A percentile compares a stretch with the other conserved stretches of the same genome.
phyloP scores from a whole-genome alignment of 164 flowering plant species.

The Aristolochia californica region DNA sequence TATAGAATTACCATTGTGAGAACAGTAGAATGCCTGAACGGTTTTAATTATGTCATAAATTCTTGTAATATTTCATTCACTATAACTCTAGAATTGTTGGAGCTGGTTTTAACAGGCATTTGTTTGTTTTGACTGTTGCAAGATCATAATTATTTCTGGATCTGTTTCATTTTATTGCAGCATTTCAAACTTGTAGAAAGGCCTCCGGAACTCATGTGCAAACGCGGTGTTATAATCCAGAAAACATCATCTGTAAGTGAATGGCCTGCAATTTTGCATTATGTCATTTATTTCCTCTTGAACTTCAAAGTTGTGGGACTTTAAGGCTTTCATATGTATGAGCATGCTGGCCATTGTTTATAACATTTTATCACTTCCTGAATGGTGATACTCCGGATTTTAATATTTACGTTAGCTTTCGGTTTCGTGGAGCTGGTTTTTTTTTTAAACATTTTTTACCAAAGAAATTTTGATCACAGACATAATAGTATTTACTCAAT shows the following conservation, averaged over 20 bases:
- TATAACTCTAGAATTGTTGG: neutral
- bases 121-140: neutral
- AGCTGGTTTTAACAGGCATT: neutral
- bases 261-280: neutral
- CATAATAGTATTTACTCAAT: neutral
- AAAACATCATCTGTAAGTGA: constrained; percentile 56
- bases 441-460: too few relatives aligned
- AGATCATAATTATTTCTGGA: neutral
- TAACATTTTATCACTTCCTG: too few relatives aligned
- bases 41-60: neutral
- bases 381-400: too few relatives aligned
- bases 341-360: too few relatives aligned
- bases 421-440: too few relatives aligned
- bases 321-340: neutral
- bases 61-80: neutral
- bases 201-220: constrained; percentile 56
- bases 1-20: too few relatives aligned
- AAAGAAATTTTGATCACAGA: neutral
- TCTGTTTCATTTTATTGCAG: constrained; percentile 26
- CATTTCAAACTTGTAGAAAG: constrained; percentile 63
- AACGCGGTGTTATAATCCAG: constrained; percentile 59
- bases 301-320: neutral
- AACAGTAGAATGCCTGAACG: neutral
- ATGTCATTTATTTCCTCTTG: too few relatives aligned
- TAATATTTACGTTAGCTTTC: too few relatives aligned